These are phyloP conservation scores for Glarea lozoyensis DNA, from an alignment of 495 filamentous ascomycete species.

Conservation along the genomic window DNA sequence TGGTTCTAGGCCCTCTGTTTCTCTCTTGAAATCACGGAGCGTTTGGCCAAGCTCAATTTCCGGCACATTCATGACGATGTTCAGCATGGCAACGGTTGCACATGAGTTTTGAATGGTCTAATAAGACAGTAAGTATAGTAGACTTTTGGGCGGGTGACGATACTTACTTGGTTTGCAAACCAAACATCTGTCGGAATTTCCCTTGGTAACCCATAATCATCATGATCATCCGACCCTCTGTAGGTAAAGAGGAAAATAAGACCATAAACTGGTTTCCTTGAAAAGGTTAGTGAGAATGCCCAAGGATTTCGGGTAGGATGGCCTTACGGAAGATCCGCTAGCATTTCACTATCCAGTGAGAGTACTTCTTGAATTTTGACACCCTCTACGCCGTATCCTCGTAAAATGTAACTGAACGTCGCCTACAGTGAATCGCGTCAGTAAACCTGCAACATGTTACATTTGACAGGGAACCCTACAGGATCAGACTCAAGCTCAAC, in stretches of 20 bases:
- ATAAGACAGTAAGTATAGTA: neutral
- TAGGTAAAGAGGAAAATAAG: constrained; percentile 77
- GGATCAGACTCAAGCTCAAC: constrained; percentile 89
- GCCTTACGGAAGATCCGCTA: constrained; percentile 55
- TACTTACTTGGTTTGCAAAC: constrained; percentile 84
- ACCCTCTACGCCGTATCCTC: constrained; percentile 62
- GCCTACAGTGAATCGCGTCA: constrained; percentile 34
- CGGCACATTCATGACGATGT: constrained; percentile 81
- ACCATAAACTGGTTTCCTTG: constrained; percentile 65
- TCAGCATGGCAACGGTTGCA: constrained; percentile 79
- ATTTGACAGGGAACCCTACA: constrained; percentile 35
- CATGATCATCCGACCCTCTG: constrained; percentile 46
- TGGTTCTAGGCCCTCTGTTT: constrained; percentile 58
- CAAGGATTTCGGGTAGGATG: neutral
- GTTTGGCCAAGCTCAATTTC: constrained; percentile 53
- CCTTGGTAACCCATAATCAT: constrained; percentile 38
- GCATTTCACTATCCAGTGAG: constrained; percentile 56
- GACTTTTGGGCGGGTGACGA: neutral
- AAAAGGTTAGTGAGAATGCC: neutral
- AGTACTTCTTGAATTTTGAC: constrained; percentile 76
- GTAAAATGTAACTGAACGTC: constrained; percentile 77
- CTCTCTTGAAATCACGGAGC: constrained; percentile 60
- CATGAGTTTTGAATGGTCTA: constrained; percentile 76
- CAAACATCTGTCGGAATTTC: constrained; percentile 56
- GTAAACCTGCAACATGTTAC: neutral